Evolutionary conservation across 208 protist genomes (phyloP), one percentile per base, ranked within the genome.

Genomic region (Acanthamoeba healyi): DNA sequence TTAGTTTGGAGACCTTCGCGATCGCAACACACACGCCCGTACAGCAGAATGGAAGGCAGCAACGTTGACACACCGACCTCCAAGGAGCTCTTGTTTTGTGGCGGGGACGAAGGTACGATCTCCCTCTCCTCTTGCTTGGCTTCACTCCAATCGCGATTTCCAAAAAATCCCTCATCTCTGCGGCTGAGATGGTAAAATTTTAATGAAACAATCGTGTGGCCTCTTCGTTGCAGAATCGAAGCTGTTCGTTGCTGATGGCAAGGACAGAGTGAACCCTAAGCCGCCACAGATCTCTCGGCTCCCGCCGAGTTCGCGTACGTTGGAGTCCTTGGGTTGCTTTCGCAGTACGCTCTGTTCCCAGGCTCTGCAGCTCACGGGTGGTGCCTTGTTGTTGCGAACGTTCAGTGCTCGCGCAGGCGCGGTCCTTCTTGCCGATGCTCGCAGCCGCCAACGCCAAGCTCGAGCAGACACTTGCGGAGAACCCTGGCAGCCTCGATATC

Each of bases 221-320:
- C n/a, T n/a, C n/a, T n/a, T n/a, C n/a, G n/a, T 87, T 87, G 12
- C 58, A 93, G 88, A 93, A 58, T 93, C 88, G 19, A 51, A 58
- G 38, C 49, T 93, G 26, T 93, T 82, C 22, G 65, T 93, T 58
- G 88, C 88, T 51, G 88, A 93, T 81, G 88, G 88, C 7, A 93
- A 93, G 42, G 88, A 93, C 88, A 74, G 88, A 93, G 38, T 93
- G 2, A 74, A 82, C 34, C 88, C 88, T n/a, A 44, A 58, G 36
- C 88, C 88, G 42, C 88, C 67, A 93, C 88, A 93, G 44, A 93
- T 82, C 36, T 81, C 65, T 0, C 6, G 51, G 32, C 88, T 81
- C 36, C 88, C 88, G 19, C 63, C 88, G 7, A 93, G 88, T 58
- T 51, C 88, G 17, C 24, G 88, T 93, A 67, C 34, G 58, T 32